These are phyloP conservation scores for Tetrahymena malaccensis DNA, from an alignment of 73 alveolate genomes.

Conservation along the genomic window DNA sequence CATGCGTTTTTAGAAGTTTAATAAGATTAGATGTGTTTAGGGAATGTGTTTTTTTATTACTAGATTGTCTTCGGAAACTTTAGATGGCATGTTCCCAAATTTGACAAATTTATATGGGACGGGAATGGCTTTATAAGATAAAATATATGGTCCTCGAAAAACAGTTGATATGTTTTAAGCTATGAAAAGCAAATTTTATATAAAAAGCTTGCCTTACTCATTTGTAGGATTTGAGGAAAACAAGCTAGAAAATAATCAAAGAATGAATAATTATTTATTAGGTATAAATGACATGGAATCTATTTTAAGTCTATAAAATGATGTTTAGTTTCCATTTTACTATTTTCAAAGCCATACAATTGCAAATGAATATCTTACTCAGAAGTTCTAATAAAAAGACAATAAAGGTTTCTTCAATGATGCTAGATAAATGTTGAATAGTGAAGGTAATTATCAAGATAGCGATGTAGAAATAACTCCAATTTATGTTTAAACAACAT, in stretches of 20 bases:
- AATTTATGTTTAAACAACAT: not conserved
- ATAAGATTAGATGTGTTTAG: not conserved
- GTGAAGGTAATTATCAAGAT: not conserved
- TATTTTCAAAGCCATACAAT: not conserved
- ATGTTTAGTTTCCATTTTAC: not conserved
- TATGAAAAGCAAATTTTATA: not conserved
- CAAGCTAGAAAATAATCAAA: not conserved
- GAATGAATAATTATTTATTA: not conserved
- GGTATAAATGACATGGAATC: not conserved
- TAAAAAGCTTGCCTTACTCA: not conserved
- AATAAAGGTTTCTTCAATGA: not conserved
- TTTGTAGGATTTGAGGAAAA: not conserved
- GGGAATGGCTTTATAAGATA: not conserved
- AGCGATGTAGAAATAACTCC: not conserved
- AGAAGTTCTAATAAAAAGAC: not conserved
- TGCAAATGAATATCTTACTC: not conserved
- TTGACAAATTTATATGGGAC: not conserved
- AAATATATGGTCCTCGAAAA: not conserved
- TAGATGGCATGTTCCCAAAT: not conserved
- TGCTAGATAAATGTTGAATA: not conserved
- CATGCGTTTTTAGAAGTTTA: not conserved
- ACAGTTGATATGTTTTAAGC: not conserved
- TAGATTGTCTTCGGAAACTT: not conserved
- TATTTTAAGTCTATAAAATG: not conserved
- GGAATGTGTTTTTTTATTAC: not conserved